Base-by-base conservation (phyloP, 139 green algal species). In the Chlorella sp. region DNA sequence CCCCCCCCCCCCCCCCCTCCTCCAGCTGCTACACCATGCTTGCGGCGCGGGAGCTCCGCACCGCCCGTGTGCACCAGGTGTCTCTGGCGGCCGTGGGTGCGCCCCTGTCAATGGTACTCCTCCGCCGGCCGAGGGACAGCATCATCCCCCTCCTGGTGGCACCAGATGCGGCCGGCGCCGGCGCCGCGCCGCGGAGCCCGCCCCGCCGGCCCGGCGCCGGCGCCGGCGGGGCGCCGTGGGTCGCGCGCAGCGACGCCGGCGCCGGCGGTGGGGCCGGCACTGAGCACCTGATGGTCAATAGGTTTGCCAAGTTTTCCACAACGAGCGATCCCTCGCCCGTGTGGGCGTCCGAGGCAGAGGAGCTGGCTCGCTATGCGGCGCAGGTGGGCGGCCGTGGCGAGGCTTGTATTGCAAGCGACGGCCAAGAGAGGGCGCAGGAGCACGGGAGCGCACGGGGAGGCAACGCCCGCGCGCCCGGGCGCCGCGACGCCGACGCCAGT, bases 271-370 rank as follows among this genome's bases (percentile, higher is more conserved):
- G n/a, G n/a, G n/a, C n/a, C n/a, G n/a, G n/a, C n/a, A n/a, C n/a
- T n/a, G n/a, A n/a, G n/a, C n/a, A n/a, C n/a, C n/a, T n/a, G n/a
- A n/a, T n/a, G n/a, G n/a, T n/a, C n/a, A n/a, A n/a, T n/a, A n/a
- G n/a, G 31, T 96, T 91, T 76, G 82, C 86, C 73, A 97, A 97
- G 83, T 97, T 93, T 80, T 89, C 86, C 0, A 65, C 65, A 11
- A 60, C 87, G n/a, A 46, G 14, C 0, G 81, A 91, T 21, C 79
- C 88, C 1, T 60, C 60, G 3, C 76, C 81, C 17, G 75, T 94
- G 55, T 93, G 82, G 87, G 58, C 77, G 21, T 61, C 31, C 1
- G 85, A 88, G 25, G 89, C 87, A 5, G 46, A 64, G 61, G 77
- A 89, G 78, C 86, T 96, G 45, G 87, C 87, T 2, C 56, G 35